These are phyloP conservation scores for Fusarium chaquense DNA, from an alignment of 2,329 filamentous ascomycete genomes.

Conservation along the genomic window DNA sequence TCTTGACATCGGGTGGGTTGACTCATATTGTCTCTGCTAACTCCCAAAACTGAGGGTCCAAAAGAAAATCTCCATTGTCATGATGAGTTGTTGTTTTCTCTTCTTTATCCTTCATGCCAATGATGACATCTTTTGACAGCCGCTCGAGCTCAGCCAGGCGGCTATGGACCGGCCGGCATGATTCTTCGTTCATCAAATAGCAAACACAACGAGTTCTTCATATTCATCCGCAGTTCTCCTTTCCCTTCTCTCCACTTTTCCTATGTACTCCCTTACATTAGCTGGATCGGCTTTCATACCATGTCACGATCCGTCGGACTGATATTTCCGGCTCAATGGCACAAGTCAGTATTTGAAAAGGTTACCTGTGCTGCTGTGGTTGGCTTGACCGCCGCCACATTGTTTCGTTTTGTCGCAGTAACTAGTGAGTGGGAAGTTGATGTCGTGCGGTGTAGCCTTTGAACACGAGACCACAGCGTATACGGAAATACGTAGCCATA, in stretches of 20 bases:
- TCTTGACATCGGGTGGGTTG: not conserved
- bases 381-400: slow-evolving; percentile 23
- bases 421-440: not conserved
- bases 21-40: slow-evolving; percentile 11
- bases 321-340: slow-evolving; percentile 15
- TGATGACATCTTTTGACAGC: not conserved
- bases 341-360: slow-evolving; percentile 37
- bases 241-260: slow-evolving; percentile 28
- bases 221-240: not conserved
- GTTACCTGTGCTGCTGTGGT: not conserved
- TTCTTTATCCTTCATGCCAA: not conserved
- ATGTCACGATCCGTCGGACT: slow-evolving; percentile 1
- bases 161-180: not conserved
- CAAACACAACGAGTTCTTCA: not conserved
- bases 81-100: slow-evolving; percentile 2
- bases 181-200: not conserved
- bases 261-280: slow-evolving; percentile 25
- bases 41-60: slow-evolving; percentile 1
- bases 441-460: slow-evolving; percentile 16
- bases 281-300: not conserved
- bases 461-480: not conserved
- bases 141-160: not conserved
- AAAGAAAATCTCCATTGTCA: not conserved
- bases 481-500: not conserved
- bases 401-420: slow-evolving; percentile 12